Conservation (phyloP, 768 basidiomycete genomes). For the Daedaleopsis nitida region DNA sequence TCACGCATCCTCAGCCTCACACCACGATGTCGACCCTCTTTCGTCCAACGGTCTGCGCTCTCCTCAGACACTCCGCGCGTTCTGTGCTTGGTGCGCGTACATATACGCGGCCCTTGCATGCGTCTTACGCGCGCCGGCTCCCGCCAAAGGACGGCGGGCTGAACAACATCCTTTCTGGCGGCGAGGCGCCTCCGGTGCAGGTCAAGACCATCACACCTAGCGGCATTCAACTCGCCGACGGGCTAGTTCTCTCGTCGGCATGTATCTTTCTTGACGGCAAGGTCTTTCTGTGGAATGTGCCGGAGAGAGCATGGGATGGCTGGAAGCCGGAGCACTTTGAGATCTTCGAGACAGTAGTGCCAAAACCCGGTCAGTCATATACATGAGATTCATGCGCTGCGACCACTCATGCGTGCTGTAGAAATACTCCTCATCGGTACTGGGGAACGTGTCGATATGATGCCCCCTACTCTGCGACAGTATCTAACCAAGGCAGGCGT, state of each 20-base stretch:
- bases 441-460: slow-evolving; percentile 67
- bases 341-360: slow-evolving; percentile 79
- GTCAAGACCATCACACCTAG: slow-evolving; percentile 62
- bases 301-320: slow-evolving; percentile 58
- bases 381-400: background rate
- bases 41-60: slow-evolving; percentile 12
- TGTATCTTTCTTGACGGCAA: slow-evolving; percentile 86
- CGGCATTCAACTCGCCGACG: slow-evolving; percentile 76
- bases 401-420: slow-evolving; percentile 32
- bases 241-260: slow-evolving; percentile 73
- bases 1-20: background rate
- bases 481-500: slow-evolving; percentile 79
- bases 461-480: slow-evolving; percentile 65
- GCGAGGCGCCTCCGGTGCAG: slow-evolving; percentile 67
- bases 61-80: slow-evolving; percentile 4
- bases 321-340: slow-evolving; percentile 79
- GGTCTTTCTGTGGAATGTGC: slow-evolving; percentile 90
- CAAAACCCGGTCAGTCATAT: slow-evolving; percentile 73
- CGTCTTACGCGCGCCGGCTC: background rate
- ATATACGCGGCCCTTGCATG: slow-evolving; percentile 6
- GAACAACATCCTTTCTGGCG: slow-evolving; percentile 76
- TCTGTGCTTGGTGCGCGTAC: background rate
- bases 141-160: slow-evolving; percentile 31
- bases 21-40: slow-evolving; percentile 13
- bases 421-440: slow-evolving; percentile 93